Percentiles rank a stretch among this genome's conserved stretches.
Evolutionary conservation across 768 basidiomycete species (phyloP).

Genomic region (Cystobasidiopsis lactophilus): DNA sequence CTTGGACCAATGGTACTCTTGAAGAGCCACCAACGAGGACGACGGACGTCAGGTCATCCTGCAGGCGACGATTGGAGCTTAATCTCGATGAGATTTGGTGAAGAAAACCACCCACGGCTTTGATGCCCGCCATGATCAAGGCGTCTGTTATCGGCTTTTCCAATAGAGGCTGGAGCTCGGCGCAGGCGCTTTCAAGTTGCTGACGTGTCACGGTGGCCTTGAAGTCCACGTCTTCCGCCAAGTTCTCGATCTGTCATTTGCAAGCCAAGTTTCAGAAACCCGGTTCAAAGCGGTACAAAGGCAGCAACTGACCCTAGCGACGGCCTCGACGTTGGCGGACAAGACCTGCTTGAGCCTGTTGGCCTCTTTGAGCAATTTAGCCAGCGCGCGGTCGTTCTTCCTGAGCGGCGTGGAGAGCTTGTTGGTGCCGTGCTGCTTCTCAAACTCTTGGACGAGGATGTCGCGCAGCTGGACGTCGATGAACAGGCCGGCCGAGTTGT

Average conservation of each 20-base stretch:
- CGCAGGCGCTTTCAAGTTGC: conserved; percentile 53
- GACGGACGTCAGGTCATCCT: conserved; percentile 64
- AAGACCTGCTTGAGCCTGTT: conserved; percentile 71
- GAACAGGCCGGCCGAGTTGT: conserved; percentile 53
- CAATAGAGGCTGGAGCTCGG: conserved; percentile 42
- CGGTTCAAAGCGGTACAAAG: background rate
- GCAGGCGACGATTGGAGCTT: background rate
- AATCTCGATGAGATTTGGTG: background rate
- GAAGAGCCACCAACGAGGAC: conserved; percentile 83
- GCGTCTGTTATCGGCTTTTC: conserved; percentile 55
- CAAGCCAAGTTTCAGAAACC: background rate
- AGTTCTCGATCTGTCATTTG: conserved; percentile 74
- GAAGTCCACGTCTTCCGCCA: conserved; percentile 80
- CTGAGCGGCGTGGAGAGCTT: conserved; percentile 31
- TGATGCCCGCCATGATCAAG: conserved; percentile 41
- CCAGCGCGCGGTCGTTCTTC: conserved; percentile 60
- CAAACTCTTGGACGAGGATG: conserved; percentile 52
- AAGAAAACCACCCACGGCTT: conserved; percentile 34
- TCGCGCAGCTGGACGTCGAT: conserved; percentile 65
- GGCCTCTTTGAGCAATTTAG: conserved; percentile 86
- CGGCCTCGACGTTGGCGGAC: conserved; percentile 71
- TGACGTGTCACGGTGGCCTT: conserved; percentile 50
- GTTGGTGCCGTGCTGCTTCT: conserved; percentile 36
- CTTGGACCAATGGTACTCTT: conserved; percentile 75
- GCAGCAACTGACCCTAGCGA: conserved; percentile 37